These are phyloP conservation scores for Talaromyces sp. DNA, from an alignment of 2,329 filamentous ascomycete genomes.

Conservation along the genomic window DNA sequence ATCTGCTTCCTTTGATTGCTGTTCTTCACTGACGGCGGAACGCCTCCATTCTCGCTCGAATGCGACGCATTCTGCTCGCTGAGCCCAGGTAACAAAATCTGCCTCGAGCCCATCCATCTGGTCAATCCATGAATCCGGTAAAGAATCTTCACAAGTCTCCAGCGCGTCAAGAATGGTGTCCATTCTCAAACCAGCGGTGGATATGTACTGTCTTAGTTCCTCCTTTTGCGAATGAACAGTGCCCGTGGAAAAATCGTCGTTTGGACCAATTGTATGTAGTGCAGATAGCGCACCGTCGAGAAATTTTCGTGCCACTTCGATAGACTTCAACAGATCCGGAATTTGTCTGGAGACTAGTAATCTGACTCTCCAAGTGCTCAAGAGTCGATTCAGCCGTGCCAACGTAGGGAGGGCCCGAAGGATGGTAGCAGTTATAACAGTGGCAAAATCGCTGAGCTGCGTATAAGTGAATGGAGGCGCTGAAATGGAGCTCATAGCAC, in stretches of 20 bases:
- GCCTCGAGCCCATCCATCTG: constrained; percentile 74
- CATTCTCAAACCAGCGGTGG: constrained; percentile 63
- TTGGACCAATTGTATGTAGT: constrained; percentile 20
- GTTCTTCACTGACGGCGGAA: constrained; percentile 9
- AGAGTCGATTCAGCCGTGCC: constrained; percentile 64
- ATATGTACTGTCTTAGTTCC: constrained; percentile 64
- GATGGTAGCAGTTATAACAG: constrained; percentile 84
- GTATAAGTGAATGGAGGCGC: constrained; percentile 49
- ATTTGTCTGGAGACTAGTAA: constrained; percentile 69
- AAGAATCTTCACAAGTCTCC: constrained; percentile 74
- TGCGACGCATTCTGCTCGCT: constrained; percentile 69
- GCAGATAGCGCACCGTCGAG: constrained; percentile 29
- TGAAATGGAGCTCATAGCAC: constrained; percentile 34
- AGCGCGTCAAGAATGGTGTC: constrained; percentile 83
- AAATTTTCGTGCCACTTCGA: constrained; percentile 42
- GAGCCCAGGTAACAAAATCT: constrained; percentile 74
- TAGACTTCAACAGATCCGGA: constrained; percentile 60
- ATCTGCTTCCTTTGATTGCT: constrained; percentile 8
- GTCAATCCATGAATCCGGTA: constrained; percentile 85
- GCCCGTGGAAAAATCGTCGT: constrained; percentile 25
- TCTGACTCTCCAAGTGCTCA: constrained; percentile 73
- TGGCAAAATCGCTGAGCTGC: constrained; percentile 81
- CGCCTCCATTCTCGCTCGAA: constrained; percentile 56
- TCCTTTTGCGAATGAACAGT: constrained; percentile 42
- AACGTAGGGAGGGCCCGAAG: constrained; percentile 81